Evolutionary conservation across 305 asterid species (phyloP).

Genomic region (Fraxinus ornus): DNA sequence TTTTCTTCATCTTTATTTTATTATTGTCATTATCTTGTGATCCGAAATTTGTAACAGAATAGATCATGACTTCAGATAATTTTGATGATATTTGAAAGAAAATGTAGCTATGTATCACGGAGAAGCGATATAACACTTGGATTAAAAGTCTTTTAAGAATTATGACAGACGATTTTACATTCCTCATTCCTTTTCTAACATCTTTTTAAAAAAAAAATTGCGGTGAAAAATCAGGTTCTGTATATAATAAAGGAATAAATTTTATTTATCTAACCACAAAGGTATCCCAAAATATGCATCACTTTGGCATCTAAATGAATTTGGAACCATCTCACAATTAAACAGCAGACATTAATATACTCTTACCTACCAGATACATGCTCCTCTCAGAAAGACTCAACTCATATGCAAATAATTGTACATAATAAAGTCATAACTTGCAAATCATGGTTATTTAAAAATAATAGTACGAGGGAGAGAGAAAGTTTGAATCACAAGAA

Average conservation of each 20-base stretch:
- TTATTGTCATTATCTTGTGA: no score
- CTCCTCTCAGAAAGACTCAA: background rate
- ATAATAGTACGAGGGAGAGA: background rate
- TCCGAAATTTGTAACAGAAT: no score
- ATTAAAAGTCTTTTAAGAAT: background rate
- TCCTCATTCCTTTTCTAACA: background rate
- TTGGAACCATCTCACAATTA: background rate
- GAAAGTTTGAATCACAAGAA: background rate
- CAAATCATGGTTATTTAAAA: background rate
- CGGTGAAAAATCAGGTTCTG: background rate
- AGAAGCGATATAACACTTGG: background rate
- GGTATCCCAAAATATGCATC: background rate
- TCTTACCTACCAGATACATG: background rate
- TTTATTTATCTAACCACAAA: background rate
- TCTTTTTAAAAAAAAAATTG: background rate
- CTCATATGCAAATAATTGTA: background rate
- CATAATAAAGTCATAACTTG: background rate
- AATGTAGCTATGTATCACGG: background rate
- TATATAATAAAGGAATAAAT: no score
- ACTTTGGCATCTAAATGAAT: background rate
- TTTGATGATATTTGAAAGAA: background rate
- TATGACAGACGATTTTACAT: background rate
- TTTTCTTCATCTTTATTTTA: no score
- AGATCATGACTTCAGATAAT: background rate
- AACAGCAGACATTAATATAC: background rate